Evolutionary conservation across 805 yeast species (phyloP), one percentile per base, ranked within the genome.

Genomic region (Metschnikowia gelsemii): DNA sequence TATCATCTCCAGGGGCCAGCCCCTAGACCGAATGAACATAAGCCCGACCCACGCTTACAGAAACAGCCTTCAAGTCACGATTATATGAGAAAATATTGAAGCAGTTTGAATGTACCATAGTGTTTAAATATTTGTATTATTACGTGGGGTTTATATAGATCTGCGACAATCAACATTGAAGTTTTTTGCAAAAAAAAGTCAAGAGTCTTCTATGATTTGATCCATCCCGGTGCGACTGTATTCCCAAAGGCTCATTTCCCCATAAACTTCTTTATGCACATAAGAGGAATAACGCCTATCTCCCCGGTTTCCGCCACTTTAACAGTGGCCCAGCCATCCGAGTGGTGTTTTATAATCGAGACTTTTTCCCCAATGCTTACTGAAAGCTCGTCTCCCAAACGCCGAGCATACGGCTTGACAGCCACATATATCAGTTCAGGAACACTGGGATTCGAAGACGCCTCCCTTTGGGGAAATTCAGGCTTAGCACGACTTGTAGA

Each of bases 251-350:
- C 20, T 8, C 18, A 11, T 17, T 30, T 18, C 11, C 30, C 35
- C 35, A 24, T 13, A 12, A 33, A 24, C 61, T 29, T 33, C 28
- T 29, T 33, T 9, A 40, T 29, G 21, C 43, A 40, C 31, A 56
- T 42, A 30, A 50, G 48, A 0, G 75, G 75, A 3, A 66, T 63
- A 47, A 68, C 58, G 2, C 75, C 73, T 7, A 40, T 42, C 11
- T 43, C 47, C 1, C 42, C 47, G 11, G 50, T 51, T 4, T 42
- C 49, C 1, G 47, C 31, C 14, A 52, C 7, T 21, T 51, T 54
- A 13, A 66, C 64, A 14, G 55, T 53, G 44, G 70, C 66, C 75
- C 75, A 70, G 3, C 70, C 72, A 35, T 68, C 73, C 9, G 61
- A 45, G 42, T 60, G 64, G 4, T 46, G 50, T 18, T 55, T 52